Conservation (phyloP, 2,329 filamentous ascomycete species). For the Mycosphaerelloides madeirae region DNA sequence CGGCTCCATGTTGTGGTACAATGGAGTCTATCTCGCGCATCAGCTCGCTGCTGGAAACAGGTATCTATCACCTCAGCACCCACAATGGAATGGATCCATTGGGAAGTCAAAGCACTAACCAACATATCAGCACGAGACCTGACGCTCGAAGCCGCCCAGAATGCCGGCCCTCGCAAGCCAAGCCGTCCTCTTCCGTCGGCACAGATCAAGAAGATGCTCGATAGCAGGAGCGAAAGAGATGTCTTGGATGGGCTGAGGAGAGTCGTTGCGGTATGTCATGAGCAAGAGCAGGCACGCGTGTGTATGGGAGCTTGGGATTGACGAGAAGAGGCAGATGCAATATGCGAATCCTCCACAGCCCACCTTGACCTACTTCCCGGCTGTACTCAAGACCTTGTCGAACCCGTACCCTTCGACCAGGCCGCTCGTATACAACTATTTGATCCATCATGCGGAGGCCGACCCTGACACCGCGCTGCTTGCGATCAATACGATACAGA, state of each 20-base stretch:
- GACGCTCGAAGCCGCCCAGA: slow-evolving; percentile 92
- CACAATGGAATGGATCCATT: slow-evolving; percentile 34
- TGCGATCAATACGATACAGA: slow-evolving; percentile 98
- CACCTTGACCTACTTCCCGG: slow-evolving; percentile 91
- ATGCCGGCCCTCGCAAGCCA: slow-evolving; percentile 61
- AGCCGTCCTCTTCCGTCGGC: slow-evolving; percentile 65
- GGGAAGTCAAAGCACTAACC: slow-evolving; percentile 10
- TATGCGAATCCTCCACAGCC: slow-evolving; percentile 84
- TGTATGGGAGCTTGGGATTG: slow-evolving; percentile 7
- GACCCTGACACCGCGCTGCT: slow-evolving; percentile 93
- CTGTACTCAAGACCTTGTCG: slow-evolving; percentile 95
- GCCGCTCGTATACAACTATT: slow-evolving; percentile 97
- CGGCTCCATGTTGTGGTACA: slow-evolving; percentile 10
- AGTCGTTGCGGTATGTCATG: slow-evolving; percentile 70
- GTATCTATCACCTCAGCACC: slow-evolving; percentile 69
- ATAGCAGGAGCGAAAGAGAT: slow-evolving; percentile 88
- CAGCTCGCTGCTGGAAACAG: slow-evolving; percentile 89
- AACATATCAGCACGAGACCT: slow-evolving; percentile 74
- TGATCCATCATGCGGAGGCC: slow-evolving; percentile 91
- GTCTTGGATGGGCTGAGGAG: slow-evolving; percentile 85
- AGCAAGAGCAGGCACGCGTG: background rate
- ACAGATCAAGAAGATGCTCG: slow-evolving; percentile 90
- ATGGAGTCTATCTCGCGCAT: slow-evolving; percentile 98
- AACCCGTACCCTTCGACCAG: slow-evolving; percentile 92
- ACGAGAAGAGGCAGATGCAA: slow-evolving; percentile 66